Evolutionary conservation across 192 early-diverging fungal genomes (phyloP).

Genomic region (Coemansia sp.): DNA sequence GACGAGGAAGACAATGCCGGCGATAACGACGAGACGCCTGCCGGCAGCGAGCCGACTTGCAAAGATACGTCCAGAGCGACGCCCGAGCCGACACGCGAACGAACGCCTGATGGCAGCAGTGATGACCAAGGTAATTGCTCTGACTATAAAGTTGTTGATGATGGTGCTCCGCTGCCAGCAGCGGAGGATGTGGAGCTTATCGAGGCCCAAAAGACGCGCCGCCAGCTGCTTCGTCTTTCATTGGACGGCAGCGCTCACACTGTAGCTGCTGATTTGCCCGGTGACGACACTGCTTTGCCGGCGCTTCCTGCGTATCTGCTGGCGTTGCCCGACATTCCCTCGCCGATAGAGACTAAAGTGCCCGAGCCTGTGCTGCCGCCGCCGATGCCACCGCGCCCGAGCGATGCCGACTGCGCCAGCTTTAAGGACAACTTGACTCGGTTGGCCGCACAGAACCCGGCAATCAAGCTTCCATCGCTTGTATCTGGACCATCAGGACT

Average conservation of each 20-base stretch:
- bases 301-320: slow-evolving; percentile 25
- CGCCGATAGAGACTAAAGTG: not conserved
- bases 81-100: not conserved
- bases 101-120: not conserved
- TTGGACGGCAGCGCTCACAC: slow-evolving; percentile 33
- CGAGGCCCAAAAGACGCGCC: slow-evolving; percentile 8
- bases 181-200: slow-evolving; percentile 2
- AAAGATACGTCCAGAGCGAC: no score
- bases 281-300: not conserved
- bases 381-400: slow-evolving; percentile 25
- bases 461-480: not conserved
- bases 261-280: slow-evolving; percentile 5
- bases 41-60: slow-evolving; percentile 2
- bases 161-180: slow-evolving; percentile 1
- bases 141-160: slow-evolving; percentile 25
- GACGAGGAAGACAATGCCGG: slow-evolving; percentile 32
- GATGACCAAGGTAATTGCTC: slow-evolving; percentile 35
- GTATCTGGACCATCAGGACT: not conserved
- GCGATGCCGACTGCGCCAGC: slow-evolving; percentile 16
- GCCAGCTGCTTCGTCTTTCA: slow-evolving; percentile 27
- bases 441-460: not conserved
- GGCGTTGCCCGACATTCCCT: slow-evolving; percentile 10
- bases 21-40: slow-evolving; percentile 3
- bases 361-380: slow-evolving; percentile 3
- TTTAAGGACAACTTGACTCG: slow-evolving; percentile 6